Base-by-base conservation (phyloP, 2,329 filamentous ascomycete species). In the Samsoniella hepiali region DNA sequence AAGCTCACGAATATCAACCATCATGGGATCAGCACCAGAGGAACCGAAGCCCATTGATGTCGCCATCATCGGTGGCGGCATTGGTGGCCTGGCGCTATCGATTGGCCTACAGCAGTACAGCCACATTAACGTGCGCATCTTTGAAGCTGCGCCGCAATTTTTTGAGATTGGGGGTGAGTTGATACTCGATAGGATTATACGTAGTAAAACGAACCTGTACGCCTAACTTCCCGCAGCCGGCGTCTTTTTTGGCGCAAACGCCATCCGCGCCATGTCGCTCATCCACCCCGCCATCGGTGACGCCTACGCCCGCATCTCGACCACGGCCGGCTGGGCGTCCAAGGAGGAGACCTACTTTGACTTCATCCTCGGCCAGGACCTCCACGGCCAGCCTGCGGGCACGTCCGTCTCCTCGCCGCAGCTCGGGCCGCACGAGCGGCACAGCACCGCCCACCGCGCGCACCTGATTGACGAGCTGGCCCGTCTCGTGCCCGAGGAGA, bases 21-120 rank as follows among this genome's bases (percentile, higher is more conserved):
- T 11, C 2, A 63, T 56, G 62, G 49, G 17, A 27, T 42, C 55
- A 22, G 31, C 29, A 38, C 13, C 15, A 27, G 53, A 60, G 5
- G 27, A 60, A 3, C 2, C 29, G 3, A 29, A 32, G 22, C 38
- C 62, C 31, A 63, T 63, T 22, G 27, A 63, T 40, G 68, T 81
- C 44, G 79, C 77, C 58, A 78, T 82, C n/a, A 69, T 81, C n/a
- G 84, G 74, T 69, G 81, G 70, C 65, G 83, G 73, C 69, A 83
- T 75, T 68, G 82, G 75, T n/a, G 80, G 79, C 51, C 69, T 81
- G 32, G 74, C 75, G 32, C 71, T 81, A 5, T 77, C 76, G 4
- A 69, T 81, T 80, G 1, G 72, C 75, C 50, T 72, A 69, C n/a
- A 77, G 77, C 57, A 68, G 67, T 7, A 67, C 81, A 27, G 64